These are phyloP conservation scores for Apium graveolens DNA, from an alignment of 129 eudicot genomes.

Conservation along the genomic window DNA sequence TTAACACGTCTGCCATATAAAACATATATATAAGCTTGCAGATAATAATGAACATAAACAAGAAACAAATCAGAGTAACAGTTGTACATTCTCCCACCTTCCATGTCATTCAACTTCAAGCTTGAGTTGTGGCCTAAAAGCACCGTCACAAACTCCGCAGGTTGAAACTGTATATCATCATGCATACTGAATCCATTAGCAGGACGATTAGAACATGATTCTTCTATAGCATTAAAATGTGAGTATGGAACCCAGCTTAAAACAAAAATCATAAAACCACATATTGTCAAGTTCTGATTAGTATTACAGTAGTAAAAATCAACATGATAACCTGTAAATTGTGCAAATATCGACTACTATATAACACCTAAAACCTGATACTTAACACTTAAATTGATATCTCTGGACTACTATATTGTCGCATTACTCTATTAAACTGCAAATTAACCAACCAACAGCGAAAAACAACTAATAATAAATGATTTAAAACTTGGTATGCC, in stretches of 20 bases:
- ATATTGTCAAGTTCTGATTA: not conserved
- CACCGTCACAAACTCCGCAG: slow-evolving; percentile 8
- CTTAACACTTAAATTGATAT: not conserved
- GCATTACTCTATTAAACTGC: not conserved
- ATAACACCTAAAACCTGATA: not conserved
- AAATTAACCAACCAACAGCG: not conserved
- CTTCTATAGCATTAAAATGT: slow-evolving; percentile 61
- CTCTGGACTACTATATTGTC: not conserved
- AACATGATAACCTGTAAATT: not conserved
- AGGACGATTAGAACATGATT: slow-evolving; percentile 25
- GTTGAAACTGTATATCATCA: slow-evolving; percentile 14
- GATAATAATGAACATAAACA: no score
- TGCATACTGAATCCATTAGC: slow-evolving; percentile 14
- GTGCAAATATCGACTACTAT: not conserved
- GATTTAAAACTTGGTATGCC: not conserved
- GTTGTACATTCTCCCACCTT: slow-evolving; percentile 33
- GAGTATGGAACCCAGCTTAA: slow-evolving; percentile 87
- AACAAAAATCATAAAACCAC: no score
- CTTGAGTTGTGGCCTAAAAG: slow-evolving; percentile 18
- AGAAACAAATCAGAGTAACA: not conserved
- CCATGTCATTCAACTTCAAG: slow-evolving; percentile 38
- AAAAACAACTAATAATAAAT: not conserved
- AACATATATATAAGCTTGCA: no score
- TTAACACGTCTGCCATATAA: no score
- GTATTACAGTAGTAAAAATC: not conserved